Percentiles rank a stretch among this genome's conserved stretches.
These are phyloP conservation scores for Wickerhamomyces rabaulensis DNA, from an alignment of 805 yeast species.

Conservation along the genomic window DNA sequence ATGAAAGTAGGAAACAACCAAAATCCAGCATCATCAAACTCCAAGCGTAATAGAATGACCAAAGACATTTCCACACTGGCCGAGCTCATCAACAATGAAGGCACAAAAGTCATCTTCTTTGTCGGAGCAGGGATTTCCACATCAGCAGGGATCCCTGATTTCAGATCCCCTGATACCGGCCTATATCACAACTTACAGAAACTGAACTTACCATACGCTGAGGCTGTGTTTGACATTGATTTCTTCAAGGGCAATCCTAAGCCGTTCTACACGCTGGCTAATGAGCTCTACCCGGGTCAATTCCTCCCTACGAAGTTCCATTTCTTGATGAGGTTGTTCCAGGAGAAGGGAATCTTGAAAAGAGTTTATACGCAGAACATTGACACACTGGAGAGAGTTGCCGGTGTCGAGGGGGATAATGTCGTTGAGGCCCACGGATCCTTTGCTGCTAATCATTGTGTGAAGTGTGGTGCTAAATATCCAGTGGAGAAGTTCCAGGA, in stretches of 20 bases:
- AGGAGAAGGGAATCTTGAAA: slow-evolving; percentile 54
- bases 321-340: slow-evolving; percentile 58
- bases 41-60: too few species aligned
- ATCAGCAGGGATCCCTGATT: slow-evolving; percentile 92
- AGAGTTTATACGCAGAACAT: slow-evolving; percentile 90
- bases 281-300: slow-evolving; percentile 84
- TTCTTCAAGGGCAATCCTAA: slow-evolving; percentile 70
- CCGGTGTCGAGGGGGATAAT: slow-evolving; percentile 61
- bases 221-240: slow-evolving; percentile 90
- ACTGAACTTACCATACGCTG: slow-evolving; percentile 82
- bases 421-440: slow-evolving; percentile 95
- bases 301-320: slow-evolving; percentile 83
- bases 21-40: too few species aligned
- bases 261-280: slow-evolving; percentile 81
- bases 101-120: slow-evolving; percentile 50
- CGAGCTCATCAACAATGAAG: slow-evolving; percentile 3
- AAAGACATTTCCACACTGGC: slow-evolving; percentile 2
- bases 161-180: slow-evolving; percentile 86
- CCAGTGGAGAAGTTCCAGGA: slow-evolving; percentile 38
- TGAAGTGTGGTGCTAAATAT: slow-evolving; percentile 61
- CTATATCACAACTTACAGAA: slow-evolving; percentile 74
- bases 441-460: slow-evolving; percentile 80
- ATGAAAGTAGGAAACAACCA: too few species aligned
- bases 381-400: slow-evolving; percentile 83
- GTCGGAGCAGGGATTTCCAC: slow-evolving; percentile 96